These are phyloP conservation scores for Zopfochytrium polystomum DNA, from an alignment of 371 early-diverging fungal genomes.

Conservation along the genomic window DNA sequence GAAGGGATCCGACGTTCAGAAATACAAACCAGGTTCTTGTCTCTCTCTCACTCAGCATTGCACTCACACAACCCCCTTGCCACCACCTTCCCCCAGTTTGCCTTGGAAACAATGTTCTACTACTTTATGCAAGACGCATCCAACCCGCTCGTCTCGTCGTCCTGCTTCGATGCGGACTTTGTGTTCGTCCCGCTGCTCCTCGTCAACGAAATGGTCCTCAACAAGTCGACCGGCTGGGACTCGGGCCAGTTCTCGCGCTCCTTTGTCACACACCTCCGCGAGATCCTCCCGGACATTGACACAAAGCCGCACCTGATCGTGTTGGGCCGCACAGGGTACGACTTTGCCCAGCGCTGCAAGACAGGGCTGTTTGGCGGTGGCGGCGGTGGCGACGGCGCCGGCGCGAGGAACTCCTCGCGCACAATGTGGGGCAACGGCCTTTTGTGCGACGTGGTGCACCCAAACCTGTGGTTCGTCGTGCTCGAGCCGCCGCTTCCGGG, in stretches of 20 bases:
- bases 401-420: too few relatives aligned
- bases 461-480: conserved; percentile 1
- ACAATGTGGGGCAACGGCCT: not conserved
- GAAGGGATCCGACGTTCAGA: too few relatives aligned
- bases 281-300: not conserved
- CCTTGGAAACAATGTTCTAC: not conserved
- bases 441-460: conserved; percentile 1
- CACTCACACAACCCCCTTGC: too few relatives aligned
- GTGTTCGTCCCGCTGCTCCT: not conserved
- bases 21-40: too few relatives aligned
- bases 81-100: too few relatives aligned
- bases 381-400: too few relatives aligned
- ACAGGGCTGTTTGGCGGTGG: not conserved
- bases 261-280: not conserved
- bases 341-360: not conserved
- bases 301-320: not conserved
- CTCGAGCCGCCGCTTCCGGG: not conserved
- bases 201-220: not conserved
- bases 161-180: not conserved
- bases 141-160: not conserved
- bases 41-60: too few relatives aligned
- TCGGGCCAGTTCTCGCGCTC: not conserved
- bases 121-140: not conserved
- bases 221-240: not conserved
- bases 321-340: not conserved